Base-by-base conservation (phyloP, 1,284 basidiomycete genomes). In the Cutaneotrichosporon curvatum region DNA sequence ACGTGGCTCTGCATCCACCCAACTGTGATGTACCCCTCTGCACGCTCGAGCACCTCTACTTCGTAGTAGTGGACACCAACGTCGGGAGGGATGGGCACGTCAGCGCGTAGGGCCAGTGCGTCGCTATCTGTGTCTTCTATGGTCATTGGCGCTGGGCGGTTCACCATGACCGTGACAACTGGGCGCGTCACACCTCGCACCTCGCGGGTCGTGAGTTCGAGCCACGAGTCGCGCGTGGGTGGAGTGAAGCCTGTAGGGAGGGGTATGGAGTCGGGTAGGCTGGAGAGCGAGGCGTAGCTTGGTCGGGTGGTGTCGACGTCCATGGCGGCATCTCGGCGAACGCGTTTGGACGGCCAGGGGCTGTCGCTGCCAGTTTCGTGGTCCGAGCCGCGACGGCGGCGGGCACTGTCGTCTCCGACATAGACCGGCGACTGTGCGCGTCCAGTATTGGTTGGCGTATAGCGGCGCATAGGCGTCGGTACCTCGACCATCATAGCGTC, bases 1-100 rank as follows among this genome's bases (percentile, higher is more conserved):
- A 83, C 81, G 22, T 79, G 65, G 6, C 64, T 60, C 14, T 67
- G 65, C 21, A 76, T 76, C 58, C 80, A 78, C 76, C 87, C 87
- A 56, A 91, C 78, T 49, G 85, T 85, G 60, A 94, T 87, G 60
- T 85, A 89, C 78, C 83, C 84, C 65, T 85, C 78, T n/a, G 49
- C 49, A 12, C 8, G 16, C n/a, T 35, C 33, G 16, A 56, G 45
- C 36, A 95, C 81, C 58, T 85, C 80, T 2, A 87, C 81, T 73
- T 96, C 90, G 62, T 83, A 96, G 67, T 94, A 96, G 65, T 87
- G 89, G 39, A 94, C 81, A 15, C 88, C 91, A 58, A 85, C 84
- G 12, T 82, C 82, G 1, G 81, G 76, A 2, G 90, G 90, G 38
- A 92, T 83, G 2, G 83, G 78, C 53, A 79, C 73, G 40, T 79